Base-by-base conservation (phyloP, 2,329 filamentous ascomycete genomes). In the Zalaria sp. region DNA sequence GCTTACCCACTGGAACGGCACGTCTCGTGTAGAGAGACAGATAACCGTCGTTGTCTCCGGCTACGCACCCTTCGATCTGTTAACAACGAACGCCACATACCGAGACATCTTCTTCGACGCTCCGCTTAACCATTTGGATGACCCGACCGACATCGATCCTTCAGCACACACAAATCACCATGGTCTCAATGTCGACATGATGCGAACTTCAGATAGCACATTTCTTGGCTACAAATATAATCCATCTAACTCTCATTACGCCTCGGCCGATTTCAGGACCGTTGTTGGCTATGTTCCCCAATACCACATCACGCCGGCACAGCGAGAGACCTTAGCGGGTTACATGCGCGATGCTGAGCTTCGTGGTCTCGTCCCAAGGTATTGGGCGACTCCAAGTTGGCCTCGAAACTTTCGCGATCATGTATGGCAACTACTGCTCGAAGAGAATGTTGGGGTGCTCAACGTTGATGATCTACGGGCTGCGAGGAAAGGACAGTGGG, bases 361-460 rank as follows among this genome's bases (percentile, higher is more conserved):
- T 7, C 35, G 75, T 53, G 75, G 75, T 0, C 57, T 81, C 38
- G 69, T 71, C 50, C 68, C 67, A 4, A 57, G 77, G 42, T 80
- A 79, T 51, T 81, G 77, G 77, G 70, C 71, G 25, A 57, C 72
- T 6, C 77, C 77, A 0, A 55, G 56, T 10, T 79, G 75, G 75
- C 75, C 76, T 2, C 51, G 72, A 5, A 60, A 62, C 11, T 51
- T 69, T 34, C 62, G 75, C 38, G 71, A 79, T 51, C 62, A 64
- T 39, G 59, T 80, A 5, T 80, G 77, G 75, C 60, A 67, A 40
- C 58, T 67, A 2, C 51, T 81, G 29, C 53, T 73, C 7, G 55
- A 63, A n/a, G 72, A 76, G 47, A 75, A 73, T 0, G 71, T 75
- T 3, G 75, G 78, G 53, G 57, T 79, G 36, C 51, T 81, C 40